phyloP scores from a whole-genome alignment of 1,139 yeast species.

The Geotrichum restrictum region DNA sequence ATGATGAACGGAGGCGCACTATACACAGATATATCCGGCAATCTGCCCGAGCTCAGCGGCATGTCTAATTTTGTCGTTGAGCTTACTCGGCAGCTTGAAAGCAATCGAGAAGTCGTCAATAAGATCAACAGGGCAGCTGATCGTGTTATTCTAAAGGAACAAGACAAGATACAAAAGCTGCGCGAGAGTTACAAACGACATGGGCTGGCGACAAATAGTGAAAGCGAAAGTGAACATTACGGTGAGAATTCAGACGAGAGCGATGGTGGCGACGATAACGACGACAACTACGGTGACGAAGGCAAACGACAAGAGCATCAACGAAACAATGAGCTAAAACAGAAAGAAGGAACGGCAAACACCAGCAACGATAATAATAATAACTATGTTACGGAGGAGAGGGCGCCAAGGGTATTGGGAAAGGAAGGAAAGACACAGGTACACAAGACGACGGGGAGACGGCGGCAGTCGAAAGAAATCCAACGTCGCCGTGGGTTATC shows the following conservation, averaged over 20 bases:
- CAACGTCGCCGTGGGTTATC: not conserved
- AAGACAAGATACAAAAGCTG: not conserved
- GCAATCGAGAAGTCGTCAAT: conserved; percentile 12
- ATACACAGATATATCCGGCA: conserved; percentile 17
- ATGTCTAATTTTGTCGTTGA: conserved; percentile 15
- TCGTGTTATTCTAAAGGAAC: conserved; percentile 11
- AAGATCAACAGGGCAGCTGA: conserved; percentile 14
- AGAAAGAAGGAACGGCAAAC: not conserved
- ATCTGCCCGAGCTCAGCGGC: conserved; percentile 15
- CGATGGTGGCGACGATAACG: not conserved
- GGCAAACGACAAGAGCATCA: not conserved
- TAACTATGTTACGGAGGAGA: not conserved
- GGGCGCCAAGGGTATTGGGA: conserved; percentile 4
- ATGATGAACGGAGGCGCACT: conserved; percentile 18
- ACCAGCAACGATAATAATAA: not conserved
- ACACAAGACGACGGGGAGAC: not conserved
- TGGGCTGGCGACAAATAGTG: not conserved
- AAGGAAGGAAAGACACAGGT: not conserved
- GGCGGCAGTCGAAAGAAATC: not conserved
- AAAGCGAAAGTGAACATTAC: not conserved
- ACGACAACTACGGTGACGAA: not conserved
- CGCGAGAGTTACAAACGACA: conserved; percentile 5
- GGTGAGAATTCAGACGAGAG: not conserved
- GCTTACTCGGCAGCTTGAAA: conserved; percentile 8
- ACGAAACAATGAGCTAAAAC: no score